A percentile compares a stretch with the other conserved stretches of the same genome.
phyloP scores from a whole-genome alignment of 768 basidiomycete species.

The Boletus subcaerulescens region DNA sequence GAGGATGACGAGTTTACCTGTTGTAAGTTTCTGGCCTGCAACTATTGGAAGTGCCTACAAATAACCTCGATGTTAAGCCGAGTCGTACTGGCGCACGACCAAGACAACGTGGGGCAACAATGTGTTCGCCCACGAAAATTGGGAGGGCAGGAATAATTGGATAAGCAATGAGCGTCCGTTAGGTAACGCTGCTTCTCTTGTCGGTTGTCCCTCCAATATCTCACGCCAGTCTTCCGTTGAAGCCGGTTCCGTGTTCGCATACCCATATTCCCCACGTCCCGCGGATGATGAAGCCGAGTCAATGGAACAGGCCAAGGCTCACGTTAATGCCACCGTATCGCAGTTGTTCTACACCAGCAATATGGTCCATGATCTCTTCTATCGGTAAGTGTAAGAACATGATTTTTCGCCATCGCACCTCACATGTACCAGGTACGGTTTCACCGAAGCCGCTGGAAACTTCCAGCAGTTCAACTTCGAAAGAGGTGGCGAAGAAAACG shows the following conservation, averaged over 20 bases:
- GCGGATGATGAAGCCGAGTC: slow-evolving; percentile 52
- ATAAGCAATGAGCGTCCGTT: slow-evolving; percentile 78
- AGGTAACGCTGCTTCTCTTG: slow-evolving; percentile 22
- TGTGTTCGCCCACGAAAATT: slow-evolving; percentile 94
- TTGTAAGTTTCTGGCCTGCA: slow-evolving; percentile 2
- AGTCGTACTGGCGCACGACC: slow-evolving; percentile 55
- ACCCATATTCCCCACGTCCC: slow-evolving; percentile 65
- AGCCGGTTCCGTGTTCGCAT: slow-evolving; percentile 53
- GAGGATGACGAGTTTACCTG: slow-evolving; percentile 10
- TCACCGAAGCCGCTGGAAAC: slow-evolving; percentile 88
- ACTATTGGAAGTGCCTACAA: background rate
- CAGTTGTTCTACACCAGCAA: slow-evolving; percentile 90
- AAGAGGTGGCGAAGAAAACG: slow-evolving; percentile 79
- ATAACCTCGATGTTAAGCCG: slow-evolving; percentile 15
- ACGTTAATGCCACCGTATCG: slow-evolving; percentile 83
- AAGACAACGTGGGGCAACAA: slow-evolving; percentile 89
- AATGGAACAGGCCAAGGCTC: slow-evolving; percentile 68
- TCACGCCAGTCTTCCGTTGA: slow-evolving; percentile 5
- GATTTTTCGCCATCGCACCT: background rate
- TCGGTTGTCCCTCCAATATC: background rate
- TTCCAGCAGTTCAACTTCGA: slow-evolving; percentile 99
- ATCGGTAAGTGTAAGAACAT: slow-evolving; percentile 42
- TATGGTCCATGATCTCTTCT: slow-evolving; percentile 79
- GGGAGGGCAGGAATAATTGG: slow-evolving; percentile 68
- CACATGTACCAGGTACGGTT: slow-evolving; percentile 64